These are phyloP conservation scores for Citrus trifoliata DNA, from an alignment of 345 rosid species.

Conservation along the genomic window DNA sequence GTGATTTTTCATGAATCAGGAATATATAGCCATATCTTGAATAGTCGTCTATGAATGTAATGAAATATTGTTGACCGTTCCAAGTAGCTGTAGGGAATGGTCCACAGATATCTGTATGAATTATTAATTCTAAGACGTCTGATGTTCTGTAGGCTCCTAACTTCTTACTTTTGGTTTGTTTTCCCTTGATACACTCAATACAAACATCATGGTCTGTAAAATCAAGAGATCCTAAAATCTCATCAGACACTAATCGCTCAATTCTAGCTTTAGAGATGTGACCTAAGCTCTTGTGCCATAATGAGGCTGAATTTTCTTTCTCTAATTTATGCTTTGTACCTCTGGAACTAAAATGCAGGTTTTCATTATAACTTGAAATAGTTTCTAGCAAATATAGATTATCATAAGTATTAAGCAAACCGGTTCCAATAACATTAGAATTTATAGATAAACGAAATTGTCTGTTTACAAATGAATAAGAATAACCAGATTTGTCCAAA, in stretches of 20 bases:
- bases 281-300: conserved; percentile 1
- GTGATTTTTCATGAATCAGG: neutral
- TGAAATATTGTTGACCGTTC: no score
- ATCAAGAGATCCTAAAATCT: no score
- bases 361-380: neutral
- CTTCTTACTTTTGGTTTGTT: neutral
- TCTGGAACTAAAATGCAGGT: neutral
- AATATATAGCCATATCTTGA: no score
- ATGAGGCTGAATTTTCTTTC: neutral
- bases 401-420: neutral
- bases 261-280: conserved; percentile 3
- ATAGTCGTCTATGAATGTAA: no score
- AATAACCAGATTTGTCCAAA: neutral
- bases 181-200: conserved; percentile 1
- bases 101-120: neutral
- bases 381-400: neutral
- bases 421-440: neutral
- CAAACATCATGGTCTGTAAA: neutral
- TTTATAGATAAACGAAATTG: no score
- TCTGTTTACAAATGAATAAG: neutral
- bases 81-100: no score
- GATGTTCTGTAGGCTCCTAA: neutral
- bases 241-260: neutral
- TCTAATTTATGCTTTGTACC: neutral
- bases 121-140: neutral